phyloP scores from a whole-genome alignment of 345 rosid species.

The Eucalyptus grandis region DNA sequence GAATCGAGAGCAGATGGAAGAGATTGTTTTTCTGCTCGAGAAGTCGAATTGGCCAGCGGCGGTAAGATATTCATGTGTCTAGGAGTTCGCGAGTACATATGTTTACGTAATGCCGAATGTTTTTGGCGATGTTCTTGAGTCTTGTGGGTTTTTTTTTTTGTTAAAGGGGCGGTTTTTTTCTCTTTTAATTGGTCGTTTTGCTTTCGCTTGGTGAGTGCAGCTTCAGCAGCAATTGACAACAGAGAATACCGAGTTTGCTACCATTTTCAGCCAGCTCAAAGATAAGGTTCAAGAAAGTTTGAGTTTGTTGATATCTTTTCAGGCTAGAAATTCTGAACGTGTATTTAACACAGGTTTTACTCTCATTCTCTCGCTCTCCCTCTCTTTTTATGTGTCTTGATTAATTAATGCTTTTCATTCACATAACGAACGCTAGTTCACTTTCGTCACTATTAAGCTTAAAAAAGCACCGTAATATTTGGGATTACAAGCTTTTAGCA shows the following conservation, averaged over 20 bases:
- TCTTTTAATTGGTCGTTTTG: background rate
- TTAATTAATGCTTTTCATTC: background rate
- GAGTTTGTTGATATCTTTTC: slow-evolving; percentile 51
- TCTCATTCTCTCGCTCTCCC: background rate
- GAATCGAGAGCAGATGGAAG: slow-evolving; percentile 86
- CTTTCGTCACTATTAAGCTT: background rate
- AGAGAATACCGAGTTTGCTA: slow-evolving; percentile 36
- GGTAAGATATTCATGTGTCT: slow-evolving; percentile 12
- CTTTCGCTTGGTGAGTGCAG: slow-evolving; percentile 16
- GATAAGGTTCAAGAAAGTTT: slow-evolving; percentile 29
- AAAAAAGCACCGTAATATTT: background rate
- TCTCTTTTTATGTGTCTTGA: background rate
- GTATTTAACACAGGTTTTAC: slow-evolving; percentile 71
- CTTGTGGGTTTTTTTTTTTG: background rate
- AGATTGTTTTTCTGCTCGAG: slow-evolving; percentile 62
- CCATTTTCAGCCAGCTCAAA: slow-evolving; percentile 15
- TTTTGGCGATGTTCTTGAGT: background rate
- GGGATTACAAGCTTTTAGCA: background rate
- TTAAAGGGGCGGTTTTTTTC: background rate
- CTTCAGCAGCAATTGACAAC: slow-evolving; percentile 52
- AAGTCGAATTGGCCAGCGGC: slow-evolving; percentile 52
- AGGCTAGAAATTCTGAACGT: slow-evolving; percentile 67
- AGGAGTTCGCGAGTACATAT: background rate
- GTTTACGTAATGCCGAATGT: background rate
- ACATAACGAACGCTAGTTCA: background rate